phyloP scores from a whole-genome alignment of 2,329 filamentous ascomycete genomes.

The Aspergillus sp. region DNA sequence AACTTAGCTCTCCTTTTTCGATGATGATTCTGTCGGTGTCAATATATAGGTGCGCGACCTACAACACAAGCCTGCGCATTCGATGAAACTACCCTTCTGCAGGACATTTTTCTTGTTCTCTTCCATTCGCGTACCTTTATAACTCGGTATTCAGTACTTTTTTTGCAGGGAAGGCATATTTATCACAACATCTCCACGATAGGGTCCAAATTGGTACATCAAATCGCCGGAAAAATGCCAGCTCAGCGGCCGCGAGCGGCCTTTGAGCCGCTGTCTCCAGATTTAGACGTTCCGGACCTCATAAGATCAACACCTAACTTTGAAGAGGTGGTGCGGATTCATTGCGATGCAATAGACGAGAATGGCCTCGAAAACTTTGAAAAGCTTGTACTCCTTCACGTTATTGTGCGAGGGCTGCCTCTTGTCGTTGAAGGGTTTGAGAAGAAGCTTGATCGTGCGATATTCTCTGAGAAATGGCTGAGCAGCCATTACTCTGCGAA shows the following conservation, averaged over 20 bases:
- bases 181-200: neutral
- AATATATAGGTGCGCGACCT: neutral
- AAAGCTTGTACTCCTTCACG: slow-evolving; percentile 77
- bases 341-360: slow-evolving; percentile 72
- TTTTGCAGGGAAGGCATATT: neutral
- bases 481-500: slow-evolving; percentile 76
- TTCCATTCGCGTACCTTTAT: neutral
- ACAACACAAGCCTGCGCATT: neutral
- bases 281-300: slow-evolving; percentile 73
- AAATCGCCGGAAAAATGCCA: slow-evolving; percentile 61
- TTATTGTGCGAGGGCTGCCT: slow-evolving; percentile 81
- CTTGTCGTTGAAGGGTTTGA: slow-evolving; percentile 91
- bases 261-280: slow-evolving; percentile 86
- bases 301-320: slow-evolving; percentile 82
- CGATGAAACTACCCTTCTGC: neutral
- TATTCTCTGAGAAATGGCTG: slow-evolving; percentile 82
- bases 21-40: slow-evolving; percentile 1
- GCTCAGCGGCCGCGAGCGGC: slow-evolving; percentile 77
- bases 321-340: slow-evolving; percentile 79
- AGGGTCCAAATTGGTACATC: neutral
- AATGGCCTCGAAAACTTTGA: slow-evolving; percentile 80
- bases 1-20: neutral
- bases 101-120: neutral
- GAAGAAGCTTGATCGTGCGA: slow-evolving; percentile 67
- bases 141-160: neutral